Conservation (phyloP, 805 yeast genomes). For the Spathaspora arborariae region DNA sequence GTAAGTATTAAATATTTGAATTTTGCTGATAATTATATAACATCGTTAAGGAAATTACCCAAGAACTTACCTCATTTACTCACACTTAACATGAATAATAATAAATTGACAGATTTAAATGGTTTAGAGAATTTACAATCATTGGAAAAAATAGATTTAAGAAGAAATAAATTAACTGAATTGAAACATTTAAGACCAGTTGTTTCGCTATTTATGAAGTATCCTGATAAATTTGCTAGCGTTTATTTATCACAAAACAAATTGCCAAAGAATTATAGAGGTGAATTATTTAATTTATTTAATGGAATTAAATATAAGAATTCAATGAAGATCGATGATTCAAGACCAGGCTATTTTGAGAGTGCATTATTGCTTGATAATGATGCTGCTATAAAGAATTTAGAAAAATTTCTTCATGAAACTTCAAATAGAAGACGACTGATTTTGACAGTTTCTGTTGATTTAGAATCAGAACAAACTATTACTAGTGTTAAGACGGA, state of each 20-base stretch:
- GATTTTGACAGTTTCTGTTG: slow-evolving; percentile 2
- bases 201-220: slow-evolving; percentile 28
- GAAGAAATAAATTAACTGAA: slow-evolving; percentile 43
- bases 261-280: slow-evolving; percentile 45
- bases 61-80: slow-evolving; percentile 31
- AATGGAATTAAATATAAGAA: slow-evolving; percentile 51
- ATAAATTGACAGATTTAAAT: slow-evolving; percentile 37
- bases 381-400: slow-evolving; percentile 41
- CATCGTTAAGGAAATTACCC: slow-evolving; percentile 32
- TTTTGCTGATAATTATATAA: slow-evolving; percentile 40
- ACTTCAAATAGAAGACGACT: slow-evolving; percentile 1
- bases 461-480: background rate
- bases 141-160: slow-evolving; percentile 50
- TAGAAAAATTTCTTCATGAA: slow-evolving; percentile 31
- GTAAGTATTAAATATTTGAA: slow-evolving; percentile 44
- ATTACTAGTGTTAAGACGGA: background rate
- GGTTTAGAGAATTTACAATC: slow-evolving; percentile 42
- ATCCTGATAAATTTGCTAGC: slow-evolving; percentile 32
- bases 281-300: slow-evolving; percentile 52
- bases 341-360: slow-evolving; percentile 60
- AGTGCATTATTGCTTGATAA: slow-evolving; percentile 50
- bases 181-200: slow-evolving; percentile 32
- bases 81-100: slow-evolving; percentile 49
- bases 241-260: slow-evolving; percentile 41
- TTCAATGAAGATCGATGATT: slow-evolving; percentile 51